Conservation (phyloP, 78 protist genomes). For the Chrysochromulina tobinii region DNA sequence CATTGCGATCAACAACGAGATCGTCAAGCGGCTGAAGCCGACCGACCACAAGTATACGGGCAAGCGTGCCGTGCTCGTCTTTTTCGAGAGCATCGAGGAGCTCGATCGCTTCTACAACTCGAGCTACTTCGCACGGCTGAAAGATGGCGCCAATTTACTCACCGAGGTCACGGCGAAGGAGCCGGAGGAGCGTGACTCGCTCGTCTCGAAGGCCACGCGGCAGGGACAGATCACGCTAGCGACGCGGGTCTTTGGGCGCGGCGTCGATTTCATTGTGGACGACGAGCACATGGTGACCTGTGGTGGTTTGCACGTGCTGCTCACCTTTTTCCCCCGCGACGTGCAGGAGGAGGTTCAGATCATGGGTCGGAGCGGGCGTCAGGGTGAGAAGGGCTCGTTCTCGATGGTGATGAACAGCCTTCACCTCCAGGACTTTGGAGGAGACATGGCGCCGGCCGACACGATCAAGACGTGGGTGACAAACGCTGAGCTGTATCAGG, state of each 20-base stretch:
- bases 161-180: too few species aligned
- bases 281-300: background rate
- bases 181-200: background rate
- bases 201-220: background rate
- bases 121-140: background rate
- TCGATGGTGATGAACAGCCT: background rate
- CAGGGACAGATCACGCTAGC: background rate
- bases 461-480: too few species aligned
- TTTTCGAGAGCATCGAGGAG: background rate
- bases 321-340: constrained; percentile 11
- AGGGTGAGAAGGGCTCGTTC: constrained; percentile 41
- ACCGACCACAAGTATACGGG: background rate
- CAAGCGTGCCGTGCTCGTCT: constrained; percentile 34
- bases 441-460: too few species aligned
- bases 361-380: constrained; percentile 42
- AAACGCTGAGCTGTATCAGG: too few species aligned
- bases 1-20: background rate
- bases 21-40: background rate
- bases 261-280: constrained; percentile 3
- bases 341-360: constrained; percentile 40
- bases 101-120: background rate
- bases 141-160: too few species aligned
- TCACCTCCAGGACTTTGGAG: background rate
- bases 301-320: constrained; percentile 40
- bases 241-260: constrained; percentile 26